These are phyloP conservation scores for Boletus vinaceobasis DNA, from an alignment of 768 basidiomycete species.

Conservation along the genomic window DNA sequence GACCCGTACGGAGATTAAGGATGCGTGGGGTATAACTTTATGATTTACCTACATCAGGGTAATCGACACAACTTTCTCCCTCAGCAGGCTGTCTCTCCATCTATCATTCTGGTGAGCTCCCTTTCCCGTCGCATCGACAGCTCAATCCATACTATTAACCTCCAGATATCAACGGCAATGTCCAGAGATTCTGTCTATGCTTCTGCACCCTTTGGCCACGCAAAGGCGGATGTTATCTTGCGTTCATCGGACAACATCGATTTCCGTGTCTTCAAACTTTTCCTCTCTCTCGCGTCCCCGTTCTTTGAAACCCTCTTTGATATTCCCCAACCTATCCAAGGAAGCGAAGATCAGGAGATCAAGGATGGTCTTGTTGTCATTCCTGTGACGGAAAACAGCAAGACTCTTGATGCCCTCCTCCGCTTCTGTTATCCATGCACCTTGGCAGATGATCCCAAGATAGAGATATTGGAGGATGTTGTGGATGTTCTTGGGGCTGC, in stretches of 20 bases:
- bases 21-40: neutral
- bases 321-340: constrained; percentile 22
- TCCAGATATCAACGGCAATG: too few relatives aligned
- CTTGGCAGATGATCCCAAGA: constrained; percentile 18
- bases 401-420: constrained; percentile 20
- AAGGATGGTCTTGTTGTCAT: constrained; percentile 19
- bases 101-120: too few relatives aligned
- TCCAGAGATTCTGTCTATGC: constrained; percentile 4
- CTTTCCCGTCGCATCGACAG: too few relatives aligned
- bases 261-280: constrained; percentile 24
- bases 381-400: constrained; percentile 16
- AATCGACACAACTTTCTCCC: too few relatives aligned
- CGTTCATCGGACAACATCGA: constrained; percentile 30
- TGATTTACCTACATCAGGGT: too few relatives aligned
- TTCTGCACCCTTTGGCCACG: constrained; percentile 19
- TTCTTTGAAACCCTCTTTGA: constrained; percentile 35
- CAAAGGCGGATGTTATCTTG: constrained; percentile 23
- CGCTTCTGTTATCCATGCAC: constrained; percentile 27
- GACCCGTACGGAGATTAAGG: too few relatives aligned
- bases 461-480: constrained; percentile 5
- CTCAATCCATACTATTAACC: too few relatives aligned
- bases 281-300: constrained; percentile 28
- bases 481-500: neutral
- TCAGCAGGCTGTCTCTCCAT: too few relatives aligned
- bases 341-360: constrained; percentile 4